Evolutionary conservation across 352 stramenopile species (phyloP), one percentile per base, ranked within the genome.

Genomic region (Saprolegnia parasitica): DNA sequence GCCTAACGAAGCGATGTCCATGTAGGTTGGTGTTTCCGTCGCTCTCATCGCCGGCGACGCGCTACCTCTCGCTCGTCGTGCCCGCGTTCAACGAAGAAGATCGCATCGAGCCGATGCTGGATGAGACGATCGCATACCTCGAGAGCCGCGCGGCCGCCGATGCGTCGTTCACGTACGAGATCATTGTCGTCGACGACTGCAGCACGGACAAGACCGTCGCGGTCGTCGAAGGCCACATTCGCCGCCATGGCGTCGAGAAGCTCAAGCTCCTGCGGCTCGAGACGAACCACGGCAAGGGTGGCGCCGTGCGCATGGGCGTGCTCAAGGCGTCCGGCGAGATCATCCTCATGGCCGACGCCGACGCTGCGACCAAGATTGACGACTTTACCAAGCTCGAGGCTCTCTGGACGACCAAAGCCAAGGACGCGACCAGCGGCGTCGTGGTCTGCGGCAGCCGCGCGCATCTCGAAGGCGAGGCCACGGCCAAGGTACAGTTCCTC

Each of bases 11-110:
- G 32, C 8, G 32, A 54, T 45, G 47, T 26, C 9, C 32, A 4
- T 16, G 11, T 62, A 71, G 37, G 29, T 6, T 52, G 6, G 16
- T 24, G 23, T 71, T 71, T 24, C 45, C 24, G 29, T 71, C 24
- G 0, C 37, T 65, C 18, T 37, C 39, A 13, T 32, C 45, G 5
- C 2, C 26, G 32, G 60, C 84, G 0, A 73, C 78, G 29, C 68
- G 85, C 32, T 81, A 86, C 55, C 73, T 98, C 35, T 96, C 87
- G 15, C 83, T 98, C 21, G 82, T 98, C 54, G 87, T 98, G 40
- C 95, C 96, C 16, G 96, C 96, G 29, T 98, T 96, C 79, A 98
- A 98, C 71, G 96, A 98, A 73, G 73, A 97, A 73, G 76, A 97
- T 45, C 84, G 96, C 39, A 91, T 98, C 68, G 74, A 90, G 3